Evolutionary conservation across 495 filamentous ascomycete genomes (phyloP), one percentile per base, ranked within the genome.

Genomic region (Talaromyces adpressus): DNA sequence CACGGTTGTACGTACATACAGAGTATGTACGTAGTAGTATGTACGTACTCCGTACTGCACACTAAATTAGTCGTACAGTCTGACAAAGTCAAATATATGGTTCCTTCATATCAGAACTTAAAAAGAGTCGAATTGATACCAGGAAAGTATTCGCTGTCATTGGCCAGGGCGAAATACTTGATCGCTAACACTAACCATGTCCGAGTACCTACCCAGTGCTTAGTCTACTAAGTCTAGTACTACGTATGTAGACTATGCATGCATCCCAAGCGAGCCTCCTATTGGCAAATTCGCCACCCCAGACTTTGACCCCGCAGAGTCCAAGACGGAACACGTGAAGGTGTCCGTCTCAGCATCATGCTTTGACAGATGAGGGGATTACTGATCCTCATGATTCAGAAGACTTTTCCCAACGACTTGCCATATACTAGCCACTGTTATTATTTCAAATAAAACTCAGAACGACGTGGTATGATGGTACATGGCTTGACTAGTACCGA

Each of bases 281-380:
- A 57, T 57, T 57, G 53, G 53, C 53, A 32, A 56, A 18, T 57
- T 57, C 45, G 53, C 53, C 53, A 57, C 53, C 53, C 53, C 53
- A 57, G 53, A 57, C 53, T 57, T 32, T 56, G 23, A 29, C 53
- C 53, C 53, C 53, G 22, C 45, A 49, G 45, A 49, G 7, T 49
- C 53, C 53, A 32, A 57, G 18, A 29, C 16, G 53, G 25, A 18
- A 20, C 53, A 57, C 53, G 53, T 57, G 53, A 57, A 32, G 6
- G 14, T 47, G 41, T 18, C n/a, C 41, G 7, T 47, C 34, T 47
- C 53, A 30, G 53, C 53, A 57, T 29, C 23, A 20, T 25, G n/a
- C 22, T 16, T 36, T 16, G 36, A 16, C 14, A 41, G 36, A 39
- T 39, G 36, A 39, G 36, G 36, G 36, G 23, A 16, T 16, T 7